A percentile compares a stretch with the other conserved stretches of the same genome.
phyloP scores from a whole-genome alignment of 495 filamentous ascomycete genomes.

The Viridothelium virens region DNA sequence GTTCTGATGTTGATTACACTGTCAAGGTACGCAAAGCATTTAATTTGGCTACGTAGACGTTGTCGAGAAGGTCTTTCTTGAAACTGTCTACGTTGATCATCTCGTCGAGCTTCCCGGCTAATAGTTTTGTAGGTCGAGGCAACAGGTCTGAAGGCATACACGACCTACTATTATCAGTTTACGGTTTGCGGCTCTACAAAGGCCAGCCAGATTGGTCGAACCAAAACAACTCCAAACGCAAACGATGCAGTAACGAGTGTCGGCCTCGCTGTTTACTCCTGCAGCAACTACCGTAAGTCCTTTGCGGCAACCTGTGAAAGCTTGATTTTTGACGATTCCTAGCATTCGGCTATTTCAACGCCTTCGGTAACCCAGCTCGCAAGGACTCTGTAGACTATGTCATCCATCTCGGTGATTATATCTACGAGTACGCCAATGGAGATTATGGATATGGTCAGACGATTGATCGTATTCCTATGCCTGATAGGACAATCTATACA shows the following conservation, averaged over 20 bases:
- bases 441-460: constrained; percentile 41
- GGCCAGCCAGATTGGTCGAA: constrained; percentile 34
- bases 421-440: constrained; percentile 56
- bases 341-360: constrained; percentile 56
- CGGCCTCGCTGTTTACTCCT: constrained; percentile 36
- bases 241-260: constrained; percentile 32
- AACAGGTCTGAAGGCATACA: constrained; percentile 47
- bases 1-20: constrained; percentile 61
- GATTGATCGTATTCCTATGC: constrained; percentile 31
- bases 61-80: background rate
- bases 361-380: constrained; percentile 55
- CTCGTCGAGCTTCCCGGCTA: background rate
- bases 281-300: constrained; percentile 34
- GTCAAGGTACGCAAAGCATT: constrained; percentile 45
- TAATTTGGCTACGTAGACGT: background rate
- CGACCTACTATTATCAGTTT: constrained; percentile 47
- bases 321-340: background rate
- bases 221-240: constrained; percentile 34
- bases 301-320: constrained; percentile 8
- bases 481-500: constrained; percentile 33
- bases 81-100: background rate
- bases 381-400: constrained; percentile 64
- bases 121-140: constrained; percentile 49
- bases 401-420: constrained; percentile 59
- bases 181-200: constrained; percentile 34